A percentile compares a stretch with the other conserved stretches of the same genome.
phyloP scores from a whole-genome alignment of 371 early-diverging fungal genomes.

The Lichtheimia ornata region DNA sequence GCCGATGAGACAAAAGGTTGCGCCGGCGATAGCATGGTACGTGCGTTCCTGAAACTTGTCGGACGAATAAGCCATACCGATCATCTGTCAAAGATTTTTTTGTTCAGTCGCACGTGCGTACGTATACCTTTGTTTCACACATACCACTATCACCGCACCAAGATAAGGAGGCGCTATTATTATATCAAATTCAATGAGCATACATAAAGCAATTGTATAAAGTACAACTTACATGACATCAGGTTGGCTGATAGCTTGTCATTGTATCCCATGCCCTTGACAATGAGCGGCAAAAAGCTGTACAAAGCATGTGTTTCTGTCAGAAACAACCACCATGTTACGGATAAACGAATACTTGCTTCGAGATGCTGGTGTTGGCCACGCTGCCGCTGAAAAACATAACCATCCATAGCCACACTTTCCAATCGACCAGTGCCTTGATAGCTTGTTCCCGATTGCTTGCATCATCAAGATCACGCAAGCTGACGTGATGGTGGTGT shows the following conservation, averaged over 20 bases:
- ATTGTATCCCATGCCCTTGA: conserved; percentile 46
- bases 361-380: conserved; percentile 50
- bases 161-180: conserved; percentile 48
- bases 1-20: conserved; percentile 34
- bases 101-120: too few relatives aligned
- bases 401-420: conserved; percentile 53
- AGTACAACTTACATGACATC: conserved; percentile 38
- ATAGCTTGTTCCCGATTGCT: conserved; percentile 40
- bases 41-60: conserved; percentile 39
- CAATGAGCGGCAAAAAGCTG: conserved; percentile 46
- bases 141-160: conserved; percentile 44
- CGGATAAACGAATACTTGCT: conserved; percentile 23
- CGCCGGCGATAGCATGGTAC: conserved; percentile 42
- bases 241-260: conserved; percentile 46
- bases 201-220: background rate
- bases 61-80: conserved; percentile 39
- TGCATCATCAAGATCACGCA: conserved; percentile 32
- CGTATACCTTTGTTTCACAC: background rate
- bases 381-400: conserved; percentile 56
- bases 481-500: conserved; percentile 20
- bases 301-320: background rate
- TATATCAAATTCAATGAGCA: conserved; percentile 1
- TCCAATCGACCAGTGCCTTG: conserved; percentile 44
- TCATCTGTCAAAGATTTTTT: conserved; percentile 30
- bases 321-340: background rate